Evolutionary conservation across 2,329 filamentous ascomycete species (phyloP).

Genomic region (Ophiostoma sp.): DNA sequence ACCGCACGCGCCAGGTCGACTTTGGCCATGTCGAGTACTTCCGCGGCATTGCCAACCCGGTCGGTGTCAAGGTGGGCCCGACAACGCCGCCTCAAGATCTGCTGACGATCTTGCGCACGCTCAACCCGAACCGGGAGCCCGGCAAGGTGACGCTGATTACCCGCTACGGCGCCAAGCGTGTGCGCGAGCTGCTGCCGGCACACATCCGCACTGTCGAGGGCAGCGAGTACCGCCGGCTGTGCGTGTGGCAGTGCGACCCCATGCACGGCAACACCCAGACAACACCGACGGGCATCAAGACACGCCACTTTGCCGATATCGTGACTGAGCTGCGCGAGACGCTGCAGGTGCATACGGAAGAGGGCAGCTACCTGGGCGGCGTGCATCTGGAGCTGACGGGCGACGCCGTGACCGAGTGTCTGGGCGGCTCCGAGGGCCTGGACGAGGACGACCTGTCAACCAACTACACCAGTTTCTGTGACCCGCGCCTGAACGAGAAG

Average conservation of each 20-base stretch:
- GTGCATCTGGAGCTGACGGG: conserved; percentile 94
- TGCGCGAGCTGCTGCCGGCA: conserved; percentile 66
- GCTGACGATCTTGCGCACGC: conserved; percentile 69
- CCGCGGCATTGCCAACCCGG: conserved; percentile 89
- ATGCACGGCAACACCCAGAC: conserved; percentile 84
- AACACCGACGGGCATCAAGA: conserved; percentile 79
- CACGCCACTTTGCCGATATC: conserved; percentile 83
- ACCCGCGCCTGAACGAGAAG: conserved; percentile 93
- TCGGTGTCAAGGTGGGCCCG: conserved; percentile 93
- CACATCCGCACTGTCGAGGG: conserved; percentile 86
- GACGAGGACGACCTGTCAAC: conserved; percentile 81
- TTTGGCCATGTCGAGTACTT: conserved; percentile 97
- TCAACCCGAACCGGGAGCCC: conserved; percentile 75
- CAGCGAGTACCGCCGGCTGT: conserved; percentile 58
- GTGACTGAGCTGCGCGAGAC: conserved; percentile 80
- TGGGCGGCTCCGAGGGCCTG: conserved; percentile 81
- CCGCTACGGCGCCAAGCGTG: conserved; percentile 77
- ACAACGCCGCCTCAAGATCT: conserved; percentile 73
- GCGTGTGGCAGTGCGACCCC: conserved; percentile 97
- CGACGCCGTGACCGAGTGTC: conserved; percentile 92
- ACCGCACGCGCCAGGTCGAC: conserved; percentile 88
- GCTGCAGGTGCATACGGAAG: conserved; percentile 74
- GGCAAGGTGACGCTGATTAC: conserved; percentile 97
- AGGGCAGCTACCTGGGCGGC: conserved; percentile 82
- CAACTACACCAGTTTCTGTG: conserved; percentile 95